Evolutionary conservation across 257 asterid species (phyloP).

Genomic region (Misopates orontium): DNA sequence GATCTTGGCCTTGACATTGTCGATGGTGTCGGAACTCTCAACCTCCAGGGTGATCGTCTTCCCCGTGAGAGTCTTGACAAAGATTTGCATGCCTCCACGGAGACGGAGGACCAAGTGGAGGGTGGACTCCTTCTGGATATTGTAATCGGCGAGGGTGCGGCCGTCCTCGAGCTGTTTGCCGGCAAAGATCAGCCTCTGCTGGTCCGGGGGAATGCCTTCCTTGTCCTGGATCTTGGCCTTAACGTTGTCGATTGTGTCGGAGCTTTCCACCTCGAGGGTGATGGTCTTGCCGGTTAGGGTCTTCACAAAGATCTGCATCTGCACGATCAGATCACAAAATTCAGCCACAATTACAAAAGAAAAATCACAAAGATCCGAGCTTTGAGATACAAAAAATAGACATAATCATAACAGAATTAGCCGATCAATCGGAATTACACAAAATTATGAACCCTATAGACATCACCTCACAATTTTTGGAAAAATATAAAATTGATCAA

Average conservation of each 20-base stretch:
- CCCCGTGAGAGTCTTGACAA: conserved; percentile 40
- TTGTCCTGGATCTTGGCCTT: conserved; percentile 47
- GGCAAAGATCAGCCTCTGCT: conserved; percentile 42
- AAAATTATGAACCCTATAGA: too few species aligned
- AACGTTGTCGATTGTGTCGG: conserved; percentile 44
- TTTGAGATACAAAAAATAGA: neutral
- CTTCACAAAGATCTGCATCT: conserved; percentile 45
- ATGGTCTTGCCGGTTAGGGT: conserved; percentile 47
- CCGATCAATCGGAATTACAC: too few species aligned
- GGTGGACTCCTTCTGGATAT: conserved; percentile 46
- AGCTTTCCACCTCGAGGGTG: conserved; percentile 44
- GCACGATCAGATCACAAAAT: neutral
- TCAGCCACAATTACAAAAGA: too few species aligned
- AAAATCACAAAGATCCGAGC: conserved; percentile 35
- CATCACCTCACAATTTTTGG: neutral
- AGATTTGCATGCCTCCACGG: conserved; percentile 43
- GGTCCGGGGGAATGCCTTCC: conserved; percentile 47
- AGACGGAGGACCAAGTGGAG: conserved; percentile 47
- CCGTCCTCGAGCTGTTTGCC: conserved; percentile 43
- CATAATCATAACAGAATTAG: too few species aligned
- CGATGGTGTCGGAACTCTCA: conserved; percentile 43
- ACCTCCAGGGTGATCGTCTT: conserved; percentile 44
- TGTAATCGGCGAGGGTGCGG: conserved; percentile 37
- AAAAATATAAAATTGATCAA: too few species aligned
- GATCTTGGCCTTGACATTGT: conserved; percentile 38